These are phyloP conservation scores for Colletotrichum sp. DNA, from an alignment of 2,329 filamentous ascomycete species.

Conservation along the genomic window DNA sequence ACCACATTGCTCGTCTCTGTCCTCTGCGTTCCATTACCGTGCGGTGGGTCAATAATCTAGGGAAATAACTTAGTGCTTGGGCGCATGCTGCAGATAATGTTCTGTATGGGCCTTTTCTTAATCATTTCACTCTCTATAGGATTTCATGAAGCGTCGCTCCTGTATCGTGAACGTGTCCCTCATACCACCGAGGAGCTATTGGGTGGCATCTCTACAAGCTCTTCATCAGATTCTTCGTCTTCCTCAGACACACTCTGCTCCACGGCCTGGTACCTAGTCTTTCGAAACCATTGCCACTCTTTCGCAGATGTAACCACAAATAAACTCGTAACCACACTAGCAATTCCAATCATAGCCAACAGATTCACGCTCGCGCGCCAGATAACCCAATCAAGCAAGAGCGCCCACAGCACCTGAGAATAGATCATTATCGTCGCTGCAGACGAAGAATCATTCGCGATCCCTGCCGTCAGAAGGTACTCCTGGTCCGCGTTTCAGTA, in stretches of 20 bases:
- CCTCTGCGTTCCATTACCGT: too few relatives aligned
- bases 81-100: not conserved
- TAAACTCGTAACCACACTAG: not conserved
- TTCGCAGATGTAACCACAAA: constrained; percentile 5
- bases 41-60: too few relatives aligned
- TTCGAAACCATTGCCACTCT: not conserved
- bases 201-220: not conserved
- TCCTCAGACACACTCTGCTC: not conserved
- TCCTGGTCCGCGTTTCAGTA: not conserved
- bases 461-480: not conserved
- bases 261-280: not conserved
- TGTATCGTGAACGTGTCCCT: not conserved
- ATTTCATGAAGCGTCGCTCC: not conserved
- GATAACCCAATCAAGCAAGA: not conserved
- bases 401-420: constrained; percentile 9
- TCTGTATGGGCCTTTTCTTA: not conserved
- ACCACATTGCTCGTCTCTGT: not conserved
- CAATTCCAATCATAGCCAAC: not conserved
- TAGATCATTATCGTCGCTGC: constrained; percentile 4
- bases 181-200: not conserved
- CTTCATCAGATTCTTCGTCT: not conserved
- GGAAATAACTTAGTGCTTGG: rapidly evolving
- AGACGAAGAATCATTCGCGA: constrained; percentile 3
- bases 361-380: not conserved
- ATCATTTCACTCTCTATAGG: not conserved